These are phyloP conservation scores for Quercus cerris DNA, from an alignment of 306 rosid species.

Conservation along the genomic window DNA sequence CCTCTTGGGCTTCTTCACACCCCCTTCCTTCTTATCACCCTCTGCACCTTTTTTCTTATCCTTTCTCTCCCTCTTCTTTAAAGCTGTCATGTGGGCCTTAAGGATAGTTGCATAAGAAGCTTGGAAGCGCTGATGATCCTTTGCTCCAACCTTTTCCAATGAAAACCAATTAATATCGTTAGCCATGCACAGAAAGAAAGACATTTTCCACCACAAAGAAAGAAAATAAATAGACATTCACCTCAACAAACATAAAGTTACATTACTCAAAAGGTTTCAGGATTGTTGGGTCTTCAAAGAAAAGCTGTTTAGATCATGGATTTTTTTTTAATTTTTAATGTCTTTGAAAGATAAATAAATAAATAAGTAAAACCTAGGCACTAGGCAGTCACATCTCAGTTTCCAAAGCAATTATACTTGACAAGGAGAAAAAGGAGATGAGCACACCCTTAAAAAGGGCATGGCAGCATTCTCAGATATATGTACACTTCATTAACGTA, in stretches of 20 bases:
- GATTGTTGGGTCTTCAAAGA: background rate
- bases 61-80: conserved; percentile 96
- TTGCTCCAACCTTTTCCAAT: conserved; percentile 75
- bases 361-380: background rate
- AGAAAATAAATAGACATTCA: too few relatives aligned
- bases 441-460: too few relatives aligned
- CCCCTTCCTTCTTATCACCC: conserved; percentile 53
- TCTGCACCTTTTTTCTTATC: conserved; percentile 84
- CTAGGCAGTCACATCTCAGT: background rate
- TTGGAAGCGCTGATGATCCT: conserved; percentile 96
- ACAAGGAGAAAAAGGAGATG: too few relatives aligned
- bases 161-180: conserved; percentile 2
- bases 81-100: conserved; percentile 95
- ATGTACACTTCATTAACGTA: background rate
- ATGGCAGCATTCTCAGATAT: background rate
- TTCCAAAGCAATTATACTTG: background rate
- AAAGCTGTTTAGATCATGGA: background rate
- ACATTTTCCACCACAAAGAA: too few relatives aligned
- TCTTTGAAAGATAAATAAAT: background rate
- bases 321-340: background rate
- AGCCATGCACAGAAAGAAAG: background rate
- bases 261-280: background rate
- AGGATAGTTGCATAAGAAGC: conserved; percentile 94
- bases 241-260: background rate
- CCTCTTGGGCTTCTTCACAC: conserved; percentile 44